phyloP scores from a whole-genome alignment of 106 monocot species.

The Iris macrosiphon region DNA sequence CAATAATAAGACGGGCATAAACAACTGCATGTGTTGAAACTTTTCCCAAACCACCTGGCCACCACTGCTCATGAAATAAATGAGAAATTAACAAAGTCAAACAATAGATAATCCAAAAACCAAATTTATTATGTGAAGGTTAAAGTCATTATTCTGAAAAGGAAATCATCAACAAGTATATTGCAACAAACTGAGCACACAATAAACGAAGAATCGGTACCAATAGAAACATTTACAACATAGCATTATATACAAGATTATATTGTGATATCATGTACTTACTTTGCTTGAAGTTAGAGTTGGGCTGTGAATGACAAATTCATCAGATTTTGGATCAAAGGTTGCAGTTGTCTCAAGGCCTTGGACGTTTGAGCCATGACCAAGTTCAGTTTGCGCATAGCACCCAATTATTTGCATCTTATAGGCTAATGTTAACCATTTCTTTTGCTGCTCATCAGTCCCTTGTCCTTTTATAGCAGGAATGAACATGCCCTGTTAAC shows the following conservation, averaged over 20 bases:
- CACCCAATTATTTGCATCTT: slow-evolving; percentile 88
- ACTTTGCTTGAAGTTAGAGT: slow-evolving; percentile 81
- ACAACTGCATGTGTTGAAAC: slow-evolving; percentile 73
- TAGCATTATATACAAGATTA: neutral
- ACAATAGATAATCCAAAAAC: no score
- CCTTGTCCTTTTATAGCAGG: slow-evolving; percentile 77
- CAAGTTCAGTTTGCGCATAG: slow-evolving; percentile 90
- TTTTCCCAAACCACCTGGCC: slow-evolving; percentile 90
- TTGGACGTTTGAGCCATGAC: slow-evolving; percentile 89
- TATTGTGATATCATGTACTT: neutral
- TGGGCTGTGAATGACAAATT: slow-evolving; percentile 89
- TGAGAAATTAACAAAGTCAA: neutral
- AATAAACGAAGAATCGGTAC: no score
- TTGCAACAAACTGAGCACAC: no score
- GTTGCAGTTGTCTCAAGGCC: slow-evolving; percentile 92
- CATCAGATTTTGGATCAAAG: slow-evolving; percentile 73
- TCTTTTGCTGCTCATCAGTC: slow-evolving; percentile 73
- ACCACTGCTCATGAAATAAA: slow-evolving; percentile 46
- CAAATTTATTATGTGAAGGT: no score
- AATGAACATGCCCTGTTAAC: slow-evolving; percentile 72
- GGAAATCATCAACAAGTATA: no score
- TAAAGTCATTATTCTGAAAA: no score
- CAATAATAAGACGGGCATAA: slow-evolving; percentile 60
- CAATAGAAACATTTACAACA: no score
- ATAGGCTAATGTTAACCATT: slow-evolving; percentile 69